Evolutionary conservation across 805 yeast genomes (phyloP).

Genomic region (Kodamaea nitidulidarum): DNA sequence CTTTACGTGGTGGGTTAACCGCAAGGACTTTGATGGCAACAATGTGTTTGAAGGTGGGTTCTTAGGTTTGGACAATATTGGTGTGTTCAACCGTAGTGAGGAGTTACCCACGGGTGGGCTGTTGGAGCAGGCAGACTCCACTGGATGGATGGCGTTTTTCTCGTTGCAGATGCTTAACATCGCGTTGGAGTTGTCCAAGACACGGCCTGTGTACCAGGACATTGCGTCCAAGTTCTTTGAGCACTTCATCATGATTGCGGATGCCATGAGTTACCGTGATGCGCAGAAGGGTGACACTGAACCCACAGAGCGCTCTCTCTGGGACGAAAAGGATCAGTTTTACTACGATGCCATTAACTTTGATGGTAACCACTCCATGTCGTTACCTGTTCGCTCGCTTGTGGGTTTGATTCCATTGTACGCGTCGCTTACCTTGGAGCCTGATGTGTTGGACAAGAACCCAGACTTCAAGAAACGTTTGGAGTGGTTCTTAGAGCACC

Average conservation of each 20-base stretch:
- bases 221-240: constrained; percentile 93
- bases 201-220: constrained; percentile 83
- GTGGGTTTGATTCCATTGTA: constrained; percentile 90
- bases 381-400: constrained; percentile 79
- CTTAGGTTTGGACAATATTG: constrained; percentile 88
- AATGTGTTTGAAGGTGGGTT: constrained; percentile 94
- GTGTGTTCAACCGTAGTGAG: constrained; percentile 88
- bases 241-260: constrained; percentile 86
- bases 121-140: constrained; percentile 89
- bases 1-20: constrained; percentile 97
- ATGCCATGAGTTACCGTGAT: constrained; percentile 76
- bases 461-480: constrained; percentile 80
- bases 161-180: constrained; percentile 87
- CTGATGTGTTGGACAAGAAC: constrained; percentile 69
- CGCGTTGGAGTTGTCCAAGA: constrained; percentile 83
- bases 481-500: constrained; percentile 76
- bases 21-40: constrained; percentile 81
- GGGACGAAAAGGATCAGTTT: constrained; percentile 88
- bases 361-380: constrained; percentile 63
- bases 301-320: constrained; percentile 47
- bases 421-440: constrained; percentile 85
- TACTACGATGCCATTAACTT: constrained; percentile 88
- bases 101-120: constrained; percentile 90
- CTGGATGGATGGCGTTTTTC: constrained; percentile 98
- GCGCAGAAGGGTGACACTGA: constrained; percentile 38